phyloP scores from a whole-genome alignment of 352 stramenopile genomes.

The Globisporangium cylindrosporum region DNA sequence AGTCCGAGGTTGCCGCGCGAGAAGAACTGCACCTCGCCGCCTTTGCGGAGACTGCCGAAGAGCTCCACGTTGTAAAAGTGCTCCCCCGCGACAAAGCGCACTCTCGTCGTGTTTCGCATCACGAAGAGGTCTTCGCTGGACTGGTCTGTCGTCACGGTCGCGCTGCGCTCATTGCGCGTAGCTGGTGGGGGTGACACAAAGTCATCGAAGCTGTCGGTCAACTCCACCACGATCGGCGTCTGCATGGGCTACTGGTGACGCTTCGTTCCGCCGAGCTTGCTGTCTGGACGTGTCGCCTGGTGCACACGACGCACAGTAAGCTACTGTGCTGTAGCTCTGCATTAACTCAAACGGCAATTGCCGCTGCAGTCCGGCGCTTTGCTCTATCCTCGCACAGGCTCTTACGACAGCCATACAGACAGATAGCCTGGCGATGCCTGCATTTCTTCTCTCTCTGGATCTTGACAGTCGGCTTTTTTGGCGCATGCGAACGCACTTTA shows the following conservation, averaged over 20 bases:
- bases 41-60: constrained; percentile 30
- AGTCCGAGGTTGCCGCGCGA: constrained; percentile 27
- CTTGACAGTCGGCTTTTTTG: not conserved
- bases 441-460: constrained; percentile 8
- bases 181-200: constrained; percentile 1
- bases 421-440: not conserved
- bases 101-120: constrained; percentile 7
- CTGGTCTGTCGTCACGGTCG: constrained; percentile 8
- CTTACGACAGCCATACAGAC: not conserved
- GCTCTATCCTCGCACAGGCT: not conserved
- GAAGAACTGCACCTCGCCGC: constrained; percentile 25
- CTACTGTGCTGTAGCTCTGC: not conserved
- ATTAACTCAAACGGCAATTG: not conserved
- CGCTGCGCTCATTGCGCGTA: not conserved
- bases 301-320: not conserved
- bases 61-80: constrained; percentile 57
- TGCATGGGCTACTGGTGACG: not conserved
- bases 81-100: constrained; percentile 60
- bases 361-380: not conserved
- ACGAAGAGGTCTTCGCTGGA: constrained; percentile 7
- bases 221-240: constrained; percentile 12
- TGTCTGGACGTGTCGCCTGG: not conserved
- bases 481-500: not conserved
- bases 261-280: not conserved
- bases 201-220: constrained; percentile 5